These are phyloP conservation scores for Peronospora belbahrii DNA, from an alignment of 352 stramenopile genomes.

Conservation along the genomic window DNA sequence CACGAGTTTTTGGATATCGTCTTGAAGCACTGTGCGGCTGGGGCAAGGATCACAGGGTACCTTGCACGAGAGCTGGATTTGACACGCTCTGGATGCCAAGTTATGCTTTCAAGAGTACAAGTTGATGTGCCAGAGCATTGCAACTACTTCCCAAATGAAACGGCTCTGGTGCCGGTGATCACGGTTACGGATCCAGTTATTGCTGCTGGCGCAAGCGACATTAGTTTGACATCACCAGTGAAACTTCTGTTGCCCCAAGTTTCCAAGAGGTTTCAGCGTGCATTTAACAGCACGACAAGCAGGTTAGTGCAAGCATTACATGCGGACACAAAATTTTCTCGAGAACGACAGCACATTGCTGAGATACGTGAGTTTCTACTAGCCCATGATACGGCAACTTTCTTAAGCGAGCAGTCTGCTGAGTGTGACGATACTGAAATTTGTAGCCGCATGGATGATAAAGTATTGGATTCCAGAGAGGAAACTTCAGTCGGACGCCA, in stretches of 20 bases:
- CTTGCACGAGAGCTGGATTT: slow-evolving; percentile 49
- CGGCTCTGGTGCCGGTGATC: slow-evolving; percentile 56
- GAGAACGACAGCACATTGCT: slow-evolving; percentile 7
- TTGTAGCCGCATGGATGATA: neutral
- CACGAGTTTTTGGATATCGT: slow-evolving; percentile 58
- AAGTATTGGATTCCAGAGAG: neutral
- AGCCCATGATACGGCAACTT: slow-evolving; percentile 18
- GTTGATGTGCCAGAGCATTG: slow-evolving; percentile 42
- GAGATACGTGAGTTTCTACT: slow-evolving; percentile 24
- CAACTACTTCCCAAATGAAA: slow-evolving; percentile 57
- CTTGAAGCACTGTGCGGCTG: slow-evolving; percentile 35
- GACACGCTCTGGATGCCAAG: slow-evolving; percentile 30
- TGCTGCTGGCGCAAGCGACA: neutral
- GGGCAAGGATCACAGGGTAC: slow-evolving; percentile 62
- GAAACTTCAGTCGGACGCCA: neutral
- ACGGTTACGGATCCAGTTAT: slow-evolving; percentile 34
- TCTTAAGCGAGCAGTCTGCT: slow-evolving; percentile 5
- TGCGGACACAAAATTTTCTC: slow-evolving; percentile 1
- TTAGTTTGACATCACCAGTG: neutral
- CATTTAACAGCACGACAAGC: slow-evolving; percentile 16
- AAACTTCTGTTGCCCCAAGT: slow-evolving; percentile 1
- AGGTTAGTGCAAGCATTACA: neutral
- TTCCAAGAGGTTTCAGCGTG: slow-evolving; percentile 19
- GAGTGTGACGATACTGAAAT: neutral
- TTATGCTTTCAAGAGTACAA: slow-evolving; percentile 21